Conservation (phyloP, 2,329 filamentous ascomycete genomes). For the Ilyonectria robusta region DNA sequence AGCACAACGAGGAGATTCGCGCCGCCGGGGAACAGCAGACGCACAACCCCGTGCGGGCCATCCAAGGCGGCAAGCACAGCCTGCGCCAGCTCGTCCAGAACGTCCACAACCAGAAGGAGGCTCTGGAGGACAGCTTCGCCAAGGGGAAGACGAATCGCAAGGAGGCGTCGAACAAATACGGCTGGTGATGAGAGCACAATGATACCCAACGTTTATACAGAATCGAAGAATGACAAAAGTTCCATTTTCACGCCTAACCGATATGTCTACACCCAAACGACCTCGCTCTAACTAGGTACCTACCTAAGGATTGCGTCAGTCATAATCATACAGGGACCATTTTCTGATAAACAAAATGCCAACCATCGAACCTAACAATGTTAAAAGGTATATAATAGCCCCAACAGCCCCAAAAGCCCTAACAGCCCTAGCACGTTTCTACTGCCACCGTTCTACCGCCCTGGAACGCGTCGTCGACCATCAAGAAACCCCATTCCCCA, state of each 20-base stretch:
- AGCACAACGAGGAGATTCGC: conserved; percentile 83
- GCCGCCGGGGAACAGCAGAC: conserved; percentile 78
- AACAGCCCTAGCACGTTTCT: conserved; percentile 49
- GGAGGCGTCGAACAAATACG: conserved; percentile 87
- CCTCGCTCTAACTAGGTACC: conserved; percentile 21
- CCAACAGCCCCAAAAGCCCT: conserved; percentile 12
- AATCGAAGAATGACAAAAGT: conserved; percentile 25
- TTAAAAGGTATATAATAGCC: not conserved
- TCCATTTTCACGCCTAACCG: conserved; percentile 24
- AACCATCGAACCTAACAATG: not conserved
- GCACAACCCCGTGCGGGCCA: conserved; percentile 88
- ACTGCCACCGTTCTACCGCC: conserved; percentile 64
- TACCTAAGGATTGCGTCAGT: conserved; percentile 12
- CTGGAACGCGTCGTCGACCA: conserved; percentile 63
- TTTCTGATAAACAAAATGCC: not conserved
- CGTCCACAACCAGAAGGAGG: conserved; percentile 85
- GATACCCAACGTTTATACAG: conserved; percentile 42
- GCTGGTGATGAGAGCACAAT: conserved; percentile 69
- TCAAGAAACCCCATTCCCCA: conserved; percentile 74
- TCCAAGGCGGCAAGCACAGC: conserved; percentile 87
- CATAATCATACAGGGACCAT: conserved; percentile 21
- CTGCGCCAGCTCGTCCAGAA: conserved; percentile 89
- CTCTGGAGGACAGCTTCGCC: conserved; percentile 93
- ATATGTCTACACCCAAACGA: conserved; percentile 19
- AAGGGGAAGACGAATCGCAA: conserved; percentile 83